A percentile compares a stretch with the other conserved stretches of the same genome.
Conservation (phyloP, 805 yeast genomes). For the Candida tallmaniae region DNA sequence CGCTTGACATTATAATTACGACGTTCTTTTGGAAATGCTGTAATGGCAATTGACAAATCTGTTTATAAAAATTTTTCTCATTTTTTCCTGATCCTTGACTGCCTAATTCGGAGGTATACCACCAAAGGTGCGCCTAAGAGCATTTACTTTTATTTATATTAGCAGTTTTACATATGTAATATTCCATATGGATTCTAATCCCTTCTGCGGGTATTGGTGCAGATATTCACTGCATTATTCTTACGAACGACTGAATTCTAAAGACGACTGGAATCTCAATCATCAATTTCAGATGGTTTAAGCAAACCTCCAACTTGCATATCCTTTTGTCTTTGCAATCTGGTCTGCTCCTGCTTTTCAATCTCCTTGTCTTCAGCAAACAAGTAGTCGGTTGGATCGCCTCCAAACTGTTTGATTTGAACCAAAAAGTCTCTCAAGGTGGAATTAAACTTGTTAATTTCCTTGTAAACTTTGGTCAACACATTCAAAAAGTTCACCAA, state of each 20-base stretch:
- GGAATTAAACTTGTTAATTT: constrained; percentile 71
- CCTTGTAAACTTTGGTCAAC: constrained; percentile 67
- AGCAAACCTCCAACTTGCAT: constrained; percentile 87
- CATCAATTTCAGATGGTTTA: constrained; percentile 93
- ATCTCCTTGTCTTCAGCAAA: constrained; percentile 89
- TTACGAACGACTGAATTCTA: too few species aligned
- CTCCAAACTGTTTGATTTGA: constrained; percentile 93
- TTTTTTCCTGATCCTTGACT: too few species aligned
- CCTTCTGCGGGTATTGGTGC: too few species aligned
- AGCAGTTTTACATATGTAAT: too few species aligned
- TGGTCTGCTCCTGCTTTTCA: constrained; percentile 65
- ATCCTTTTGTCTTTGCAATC: constrained; percentile 74
- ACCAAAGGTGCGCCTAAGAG: too few species aligned
- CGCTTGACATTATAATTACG: constrained; percentile 14
- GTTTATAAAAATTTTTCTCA: constrained; percentile 1
- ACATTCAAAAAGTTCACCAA: constrained; percentile 77
- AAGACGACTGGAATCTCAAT: constrained; percentile 28
- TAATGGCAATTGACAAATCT: not conserved
- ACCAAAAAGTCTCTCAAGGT: constrained; percentile 92
- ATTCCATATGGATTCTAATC: too few species aligned
- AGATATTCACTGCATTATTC: too few species aligned
- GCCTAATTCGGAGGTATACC: too few species aligned
- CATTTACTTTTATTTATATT: too few species aligned
- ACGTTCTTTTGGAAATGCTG: too few species aligned
- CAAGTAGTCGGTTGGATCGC: constrained; percentile 90